phyloP scores from a whole-genome alignment of 2,329 filamentous ascomycete genomes.

The Rugonectria rugulosa region DNA sequence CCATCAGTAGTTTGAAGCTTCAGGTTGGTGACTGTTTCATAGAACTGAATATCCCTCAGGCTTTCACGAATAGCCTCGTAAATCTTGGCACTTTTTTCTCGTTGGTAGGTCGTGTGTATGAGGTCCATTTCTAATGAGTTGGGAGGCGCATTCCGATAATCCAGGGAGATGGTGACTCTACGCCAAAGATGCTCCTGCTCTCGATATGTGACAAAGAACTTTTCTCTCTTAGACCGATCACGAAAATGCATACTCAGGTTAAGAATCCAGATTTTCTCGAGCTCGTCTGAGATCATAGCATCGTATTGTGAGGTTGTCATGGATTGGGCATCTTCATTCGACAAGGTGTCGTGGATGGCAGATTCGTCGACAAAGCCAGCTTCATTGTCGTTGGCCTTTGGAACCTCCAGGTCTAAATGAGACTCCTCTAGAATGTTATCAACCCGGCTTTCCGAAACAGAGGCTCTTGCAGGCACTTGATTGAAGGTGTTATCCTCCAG shows the following conservation, averaged over 20 bases:
- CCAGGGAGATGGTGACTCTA: slow-evolving; percentile 89
- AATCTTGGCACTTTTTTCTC: slow-evolving; percentile 91
- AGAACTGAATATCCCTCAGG: slow-evolving; percentile 92
- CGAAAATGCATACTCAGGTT: slow-evolving; percentile 99
- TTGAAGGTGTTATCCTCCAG: slow-evolving; percentile 28
- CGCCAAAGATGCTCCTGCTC: slow-evolving; percentile 82
- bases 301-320: slow-evolving; percentile 65
- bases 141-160: slow-evolving; percentile 82
- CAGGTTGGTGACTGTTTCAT: slow-evolving; percentile 93
- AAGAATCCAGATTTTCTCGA: slow-evolving; percentile 91
- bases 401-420: slow-evolving; percentile 7
- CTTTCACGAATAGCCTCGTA: slow-evolving; percentile 95
- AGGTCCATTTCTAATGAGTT: slow-evolving; percentile 89
- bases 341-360: slow-evolving; percentile 41
- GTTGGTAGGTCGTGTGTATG: slow-evolving; percentile 78
- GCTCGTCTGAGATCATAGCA: slow-evolving; percentile 75
- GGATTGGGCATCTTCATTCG: slow-evolving; percentile 53
- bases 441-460: slow-evolving; percentile 25
- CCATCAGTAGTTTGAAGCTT: slow-evolving; percentile 90
- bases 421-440: slow-evolving; percentile 21
- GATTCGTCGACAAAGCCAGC: slow-evolving; percentile 31
- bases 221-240: slow-evolving; percentile 90
- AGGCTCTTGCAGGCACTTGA: slow-evolving; percentile 19
- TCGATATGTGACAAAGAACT: slow-evolving; percentile 97
- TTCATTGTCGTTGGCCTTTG: slow-evolving; percentile 35